Evolutionary conservation across 441 rosid genomes (phyloP).

Genomic region (Populus hybrid): DNA sequence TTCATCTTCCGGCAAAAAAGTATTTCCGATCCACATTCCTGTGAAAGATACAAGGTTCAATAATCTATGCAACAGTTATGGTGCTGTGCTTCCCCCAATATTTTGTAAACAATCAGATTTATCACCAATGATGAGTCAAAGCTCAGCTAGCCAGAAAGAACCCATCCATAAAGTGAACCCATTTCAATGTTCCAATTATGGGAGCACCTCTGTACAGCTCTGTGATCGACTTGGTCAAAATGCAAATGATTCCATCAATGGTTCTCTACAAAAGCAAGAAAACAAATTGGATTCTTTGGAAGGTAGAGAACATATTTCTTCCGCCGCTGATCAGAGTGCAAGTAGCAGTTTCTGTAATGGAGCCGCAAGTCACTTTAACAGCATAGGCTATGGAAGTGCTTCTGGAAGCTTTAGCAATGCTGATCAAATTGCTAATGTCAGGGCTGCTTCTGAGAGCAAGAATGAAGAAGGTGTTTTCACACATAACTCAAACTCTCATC

Average conservation of each 20-base stretch:
- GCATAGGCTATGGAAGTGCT: slow-evolving; percentile 45
- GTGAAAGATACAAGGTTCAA: slow-evolving; percentile 30
- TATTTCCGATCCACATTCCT: slow-evolving; percentile 41
- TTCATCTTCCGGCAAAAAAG: slow-evolving; percentile 37
- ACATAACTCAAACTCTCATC: slow-evolving; percentile 35
- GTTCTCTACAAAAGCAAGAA: slow-evolving; percentile 29
- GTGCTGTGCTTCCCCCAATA: slow-evolving; percentile 37
- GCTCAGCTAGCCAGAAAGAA: slow-evolving; percentile 55
- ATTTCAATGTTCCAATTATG: slow-evolving; percentile 29
- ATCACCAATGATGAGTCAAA: slow-evolving; percentile 47
- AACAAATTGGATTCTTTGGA: slow-evolving; percentile 34
- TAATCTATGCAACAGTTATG: slow-evolving; percentile 30
- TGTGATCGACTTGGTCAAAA: slow-evolving; percentile 40
- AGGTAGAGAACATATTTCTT: slow-evolving; percentile 51
- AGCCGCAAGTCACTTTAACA: slow-evolving; percentile 27
- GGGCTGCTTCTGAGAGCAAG: slow-evolving; percentile 45
- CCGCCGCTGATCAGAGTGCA: slow-evolving; percentile 57
- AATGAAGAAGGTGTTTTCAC: slow-evolving; percentile 38
- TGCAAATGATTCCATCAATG: slow-evolving; percentile 34
- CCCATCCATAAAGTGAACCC: slow-evolving; percentile 33
- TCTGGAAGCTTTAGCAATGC: slow-evolving; percentile 40
- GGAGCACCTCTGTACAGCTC: slow-evolving; percentile 34
- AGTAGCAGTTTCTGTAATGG: slow-evolving; percentile 62
- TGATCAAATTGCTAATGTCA: slow-evolving; percentile 22
- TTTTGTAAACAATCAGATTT: slow-evolving; percentile 31